Percentiles rank a stretch among this genome's conserved stretches.
Evolutionary conservation across 2,329 filamentous ascomycete genomes (phyloP).

Genomic region (Monilinia fructigena): DNA sequence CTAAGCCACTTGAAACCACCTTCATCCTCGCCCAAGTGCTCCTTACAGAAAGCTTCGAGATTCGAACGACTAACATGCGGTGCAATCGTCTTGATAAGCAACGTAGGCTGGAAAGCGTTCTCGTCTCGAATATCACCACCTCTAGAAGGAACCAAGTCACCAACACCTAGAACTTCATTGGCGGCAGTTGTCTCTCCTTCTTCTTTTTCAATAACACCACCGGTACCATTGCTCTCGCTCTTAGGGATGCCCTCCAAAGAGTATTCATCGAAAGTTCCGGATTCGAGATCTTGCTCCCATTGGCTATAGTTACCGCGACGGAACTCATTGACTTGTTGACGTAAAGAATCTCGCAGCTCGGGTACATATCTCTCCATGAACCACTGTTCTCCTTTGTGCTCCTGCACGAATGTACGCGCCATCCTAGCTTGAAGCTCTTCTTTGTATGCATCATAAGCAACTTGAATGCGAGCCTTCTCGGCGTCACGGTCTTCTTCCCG

Average conservation of each 20-base stretch:
- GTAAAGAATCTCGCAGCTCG: slow-evolving; percentile 74
- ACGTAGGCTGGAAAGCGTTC: slow-evolving; percentile 80
- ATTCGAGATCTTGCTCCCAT: slow-evolving; percentile 85
- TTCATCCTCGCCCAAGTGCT: slow-evolving; percentile 85
- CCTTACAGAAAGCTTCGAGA: slow-evolving; percentile 90
- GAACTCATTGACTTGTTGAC: slow-evolving; percentile 73
- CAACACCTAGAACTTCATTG: slow-evolving; percentile 88
- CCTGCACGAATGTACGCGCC: slow-evolving; percentile 84
- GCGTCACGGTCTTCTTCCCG: slow-evolving; percentile 76
- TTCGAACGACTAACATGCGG: slow-evolving; percentile 93
- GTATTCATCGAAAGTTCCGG: slow-evolving; percentile 88
- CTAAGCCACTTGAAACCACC: slow-evolving; percentile 96
- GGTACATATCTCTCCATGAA: slow-evolving; percentile 93
- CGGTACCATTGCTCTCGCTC: slow-evolving; percentile 82
- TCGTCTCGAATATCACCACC: slow-evolving; percentile 89
- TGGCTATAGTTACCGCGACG: slow-evolving; percentile 76
- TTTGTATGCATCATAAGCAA: slow-evolving; percentile 65
- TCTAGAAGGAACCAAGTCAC: slow-evolving; percentile 80
- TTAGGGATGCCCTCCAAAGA: slow-evolving; percentile 93
- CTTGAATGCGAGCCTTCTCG: slow-evolving; percentile 75
- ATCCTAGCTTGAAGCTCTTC: slow-evolving; percentile 72
- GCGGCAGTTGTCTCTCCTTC: slow-evolving; percentile 90
- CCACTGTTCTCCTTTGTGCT: slow-evolving; percentile 96
- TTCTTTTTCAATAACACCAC: slow-evolving; percentile 86
- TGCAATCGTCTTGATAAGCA: slow-evolving; percentile 97